Evolutionary conservation across 805 yeast species (phyloP), one percentile per base, ranked within the genome.

Genomic region (Teunomyces kruisii): DNA sequence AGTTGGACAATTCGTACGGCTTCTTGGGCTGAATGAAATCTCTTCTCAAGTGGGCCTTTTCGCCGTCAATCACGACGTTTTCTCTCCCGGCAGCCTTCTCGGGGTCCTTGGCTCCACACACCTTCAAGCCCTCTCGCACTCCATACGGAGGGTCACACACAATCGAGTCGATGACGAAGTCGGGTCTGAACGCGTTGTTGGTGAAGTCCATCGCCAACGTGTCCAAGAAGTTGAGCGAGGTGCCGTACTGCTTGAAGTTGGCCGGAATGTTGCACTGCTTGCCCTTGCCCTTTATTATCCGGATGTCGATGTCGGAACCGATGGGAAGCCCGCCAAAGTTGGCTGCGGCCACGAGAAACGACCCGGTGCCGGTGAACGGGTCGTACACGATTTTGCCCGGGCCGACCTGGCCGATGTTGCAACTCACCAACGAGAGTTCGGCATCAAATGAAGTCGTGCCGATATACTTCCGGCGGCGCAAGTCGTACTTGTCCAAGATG

Each of bases 81-180:
- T 88, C 96, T 54, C 88, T 80, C 0, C 92, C 96, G 8, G 68
- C 78, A 35, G 85, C 85, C 56, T 78, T 80, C 2, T 84, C 83
- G 41, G 84, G 78, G 49, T 77, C 65, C 51, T 78, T 81, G 4
- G 95, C 86, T 4, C 99, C 99, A 44, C 96, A 80, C 0, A 90
- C 96, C 61, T 89, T 90, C 43, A 94, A 78, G 3, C 98, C 96
- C 64, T 94, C 99, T 54, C 99, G 75, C 2, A 94, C 95, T 9
- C 99, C 99, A 63, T 94, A 94, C 0, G 99, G 99, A 2, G 99
- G 99, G 65, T 94, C 99, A 60, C 97, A 90, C 1, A 92, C 79
- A 4, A 94, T 92, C 1, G 87, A 75, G 60, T 94, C 97, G 10
- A 94, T 74, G 22, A 53, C 59, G 17, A 94, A 65, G 50, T 77